Conservation (phyloP, 495 filamentous ascomycete species). For the Penicillium herquei region DNA sequence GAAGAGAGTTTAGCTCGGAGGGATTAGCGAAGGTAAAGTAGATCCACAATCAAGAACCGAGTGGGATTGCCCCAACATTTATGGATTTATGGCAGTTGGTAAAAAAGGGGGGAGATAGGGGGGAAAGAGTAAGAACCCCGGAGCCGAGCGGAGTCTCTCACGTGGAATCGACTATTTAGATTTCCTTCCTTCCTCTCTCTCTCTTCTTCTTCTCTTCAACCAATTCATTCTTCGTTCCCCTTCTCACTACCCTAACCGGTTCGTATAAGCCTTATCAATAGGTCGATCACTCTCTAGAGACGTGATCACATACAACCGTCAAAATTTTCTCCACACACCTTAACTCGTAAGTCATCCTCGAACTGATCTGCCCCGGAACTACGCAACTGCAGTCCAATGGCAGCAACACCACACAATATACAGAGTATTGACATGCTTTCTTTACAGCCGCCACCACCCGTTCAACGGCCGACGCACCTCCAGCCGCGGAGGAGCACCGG, state of each 20-base stretch:
- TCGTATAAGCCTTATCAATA: constrained; percentile 37
- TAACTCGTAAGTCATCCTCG: constrained; percentile 44
- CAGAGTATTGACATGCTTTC: constrained; percentile 15
- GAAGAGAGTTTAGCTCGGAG: background rate
- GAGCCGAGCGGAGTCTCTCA: constrained; percentile 13
- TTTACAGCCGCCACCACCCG: constrained; percentile 82
- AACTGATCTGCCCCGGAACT: no score
- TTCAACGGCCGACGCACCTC: constrained; percentile 97
- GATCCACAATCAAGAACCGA: background rate
- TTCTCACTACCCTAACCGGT: constrained; percentile 17
- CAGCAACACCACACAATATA: background rate
- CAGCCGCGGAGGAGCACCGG: constrained; percentile 82
- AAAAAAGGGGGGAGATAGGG: background rate
- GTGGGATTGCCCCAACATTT: background rate
- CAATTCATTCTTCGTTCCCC: constrained; percentile 13
- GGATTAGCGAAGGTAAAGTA: background rate
- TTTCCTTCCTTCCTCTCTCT: background rate
- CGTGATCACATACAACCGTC: constrained; percentile 48
- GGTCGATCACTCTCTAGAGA: constrained; percentile 43
- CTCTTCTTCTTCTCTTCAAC: constrained; percentile 3
- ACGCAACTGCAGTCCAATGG: background rate
- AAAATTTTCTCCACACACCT: constrained; percentile 52
- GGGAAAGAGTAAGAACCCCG: constrained; percentile 10
- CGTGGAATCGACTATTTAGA: constrained; percentile 12
- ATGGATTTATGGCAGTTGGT: background rate